phyloP scores from a whole-genome alignment of 768 basidiomycete species.

The Heimioporus sp. region DNA sequence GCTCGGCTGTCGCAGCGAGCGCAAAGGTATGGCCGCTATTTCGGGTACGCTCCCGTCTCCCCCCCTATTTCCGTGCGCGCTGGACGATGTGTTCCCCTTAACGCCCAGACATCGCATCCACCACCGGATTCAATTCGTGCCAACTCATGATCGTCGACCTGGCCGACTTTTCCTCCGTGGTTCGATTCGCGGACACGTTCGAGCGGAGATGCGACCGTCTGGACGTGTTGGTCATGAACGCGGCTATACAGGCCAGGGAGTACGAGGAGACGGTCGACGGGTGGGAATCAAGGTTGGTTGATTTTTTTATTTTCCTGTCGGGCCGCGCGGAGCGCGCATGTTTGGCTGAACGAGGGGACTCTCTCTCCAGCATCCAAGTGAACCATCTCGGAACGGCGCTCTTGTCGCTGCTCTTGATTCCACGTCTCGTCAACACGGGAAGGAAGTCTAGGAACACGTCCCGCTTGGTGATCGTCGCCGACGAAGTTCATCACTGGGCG shows the following conservation, averaged over 20 bases:
- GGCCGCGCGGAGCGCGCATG: neutral
- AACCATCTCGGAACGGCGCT: slow-evolving; percentile 35
- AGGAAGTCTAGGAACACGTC: slow-evolving; percentile 19
- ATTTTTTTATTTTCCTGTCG: neutral
- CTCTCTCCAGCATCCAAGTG: slow-evolving; percentile 30
- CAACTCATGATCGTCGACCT: slow-evolving; percentile 28
- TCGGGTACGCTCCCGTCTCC: slow-evolving; percentile 10
- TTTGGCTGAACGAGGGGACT: too few species aligned
- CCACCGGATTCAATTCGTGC: slow-evolving; percentile 30
- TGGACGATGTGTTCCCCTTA: too few species aligned
- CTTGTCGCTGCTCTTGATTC: slow-evolving; percentile 32
- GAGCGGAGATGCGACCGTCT: slow-evolving; percentile 5
- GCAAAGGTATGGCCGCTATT: slow-evolving; percentile 20
- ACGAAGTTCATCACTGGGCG: slow-evolving; percentile 23
- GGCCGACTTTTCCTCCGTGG: slow-evolving; percentile 14
- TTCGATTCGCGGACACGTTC: slow-evolving; percentile 8
- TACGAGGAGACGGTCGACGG: slow-evolving; percentile 38
- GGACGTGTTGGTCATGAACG: slow-evolving; percentile 43
- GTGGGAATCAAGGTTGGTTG: slow-evolving; percentile 46
- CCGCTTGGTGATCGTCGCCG: slow-evolving; percentile 32
- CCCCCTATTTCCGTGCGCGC: neutral
- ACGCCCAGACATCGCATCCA: slow-evolving; percentile 19
- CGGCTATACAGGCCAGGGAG: slow-evolving; percentile 19
- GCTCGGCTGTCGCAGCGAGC: slow-evolving; percentile 27
- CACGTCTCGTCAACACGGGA: slow-evolving; percentile 26